These are phyloP conservation scores for Platanus orientalis DNA, from an alignment of 164 flowering plant genomes.

Conservation along the genomic window DNA sequence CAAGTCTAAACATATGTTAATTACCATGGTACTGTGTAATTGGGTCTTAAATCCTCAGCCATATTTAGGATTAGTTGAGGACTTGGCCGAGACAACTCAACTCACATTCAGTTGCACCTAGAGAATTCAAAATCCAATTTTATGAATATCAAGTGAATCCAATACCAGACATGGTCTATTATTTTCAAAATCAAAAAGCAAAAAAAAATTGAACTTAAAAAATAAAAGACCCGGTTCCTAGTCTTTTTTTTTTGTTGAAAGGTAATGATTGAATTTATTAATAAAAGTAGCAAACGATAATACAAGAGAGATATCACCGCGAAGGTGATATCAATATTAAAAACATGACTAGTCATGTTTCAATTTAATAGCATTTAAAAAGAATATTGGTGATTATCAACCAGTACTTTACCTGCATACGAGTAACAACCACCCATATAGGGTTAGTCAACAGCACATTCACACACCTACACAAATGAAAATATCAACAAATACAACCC, in stretches of 20 bases:
- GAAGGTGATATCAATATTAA: not conserved
- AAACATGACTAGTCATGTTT: not conserved
- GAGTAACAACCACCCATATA: constrained; percentile 95
- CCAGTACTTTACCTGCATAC: constrained; percentile 76
- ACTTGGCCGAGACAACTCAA: no score
- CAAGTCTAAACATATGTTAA: not conserved
- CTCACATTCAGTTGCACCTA: no score
- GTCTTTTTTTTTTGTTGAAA: no score
- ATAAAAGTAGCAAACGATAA: no score
- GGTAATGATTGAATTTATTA: no score
- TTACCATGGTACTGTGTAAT: not conserved
- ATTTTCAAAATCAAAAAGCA: not conserved
- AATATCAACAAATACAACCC: no score
- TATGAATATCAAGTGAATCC: not conserved
- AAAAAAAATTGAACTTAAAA: not conserved
- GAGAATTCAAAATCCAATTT: not conserved
- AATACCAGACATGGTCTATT: not conserved
- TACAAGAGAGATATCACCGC: no score
- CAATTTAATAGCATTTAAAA: not conserved
- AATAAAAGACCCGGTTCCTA: no score
- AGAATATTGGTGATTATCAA: constrained; percentile 1
- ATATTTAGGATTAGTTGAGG: not conserved
- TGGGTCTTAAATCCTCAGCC: not conserved
- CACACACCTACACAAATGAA: constrained; percentile 55
- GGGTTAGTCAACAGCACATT: constrained; percentile 95